Evolutionary conservation across 2,329 filamentous ascomycete genomes (phyloP), one percentile per base, ranked within the genome.

Genomic region (Sphaerulina vaccinii): DNA sequence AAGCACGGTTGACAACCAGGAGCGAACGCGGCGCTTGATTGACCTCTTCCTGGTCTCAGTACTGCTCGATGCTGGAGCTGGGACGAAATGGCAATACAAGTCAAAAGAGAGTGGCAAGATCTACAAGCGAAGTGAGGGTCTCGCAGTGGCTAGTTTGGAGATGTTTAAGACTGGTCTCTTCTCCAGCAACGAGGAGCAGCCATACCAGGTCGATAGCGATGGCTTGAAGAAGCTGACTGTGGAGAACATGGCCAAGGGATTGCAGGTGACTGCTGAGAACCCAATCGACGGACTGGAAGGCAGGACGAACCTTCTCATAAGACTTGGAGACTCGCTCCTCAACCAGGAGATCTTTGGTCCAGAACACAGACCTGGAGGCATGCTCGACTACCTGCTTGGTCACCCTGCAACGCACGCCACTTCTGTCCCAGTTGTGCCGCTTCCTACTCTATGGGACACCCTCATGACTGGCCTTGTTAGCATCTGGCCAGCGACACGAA

Each of bases 121-220:
- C 35, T 97, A 92, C 71, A 79, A 83, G 46, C 84, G 93, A 44
- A 96, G 90, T 55, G 93, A 96, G 70, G 91, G 91, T 7, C 79
- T 96, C 49, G 91, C 91, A 7, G 84, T 87, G 8, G 84, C 84
- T 37, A 85, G 81, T 67, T 67, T 86, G 62, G 91, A 96, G 62
- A 96, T 96, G 91, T 96, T 96, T 80, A 96, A 96, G 73, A 78
- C 82, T 11, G 93, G 93, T 27, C 67, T 89, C 27, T 97, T 97
- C 73, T 96, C 90, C 59, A 88, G 90, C 70, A 83, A 92, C 66
- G 77, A 82, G 2, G 79, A 74, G 52, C 90, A 96, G 71, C 90
- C 90, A 44, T 89, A 84, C 65, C 91, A 95, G 70, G 93, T 97
- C 22, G 92, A 99, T 73, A 90, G 86, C 58, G 82, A 83, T 5